Evolutionary conservation across 441 rosid genomes (phyloP).

Genomic region (Pelargonium cotyledonis): DNA sequence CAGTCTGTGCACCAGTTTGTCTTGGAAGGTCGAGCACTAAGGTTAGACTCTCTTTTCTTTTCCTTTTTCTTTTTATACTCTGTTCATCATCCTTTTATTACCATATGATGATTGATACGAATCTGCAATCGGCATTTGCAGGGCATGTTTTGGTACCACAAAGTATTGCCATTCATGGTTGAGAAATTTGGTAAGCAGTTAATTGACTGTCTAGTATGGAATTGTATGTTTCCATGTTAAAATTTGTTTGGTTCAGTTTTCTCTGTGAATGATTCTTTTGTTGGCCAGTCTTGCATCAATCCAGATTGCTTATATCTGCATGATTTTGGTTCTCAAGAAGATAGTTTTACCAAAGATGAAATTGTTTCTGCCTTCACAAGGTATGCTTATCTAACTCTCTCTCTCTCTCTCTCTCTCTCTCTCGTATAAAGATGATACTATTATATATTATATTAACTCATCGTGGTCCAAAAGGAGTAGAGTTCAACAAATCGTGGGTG

Average conservation of each 20-base stretch:
- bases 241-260: slow-evolving; percentile 1
- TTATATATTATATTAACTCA: neutral
- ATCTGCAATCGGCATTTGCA: slow-evolving; percentile 16
- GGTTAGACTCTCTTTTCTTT: slow-evolving; percentile 27
- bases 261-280: slow-evolving; percentile 12
- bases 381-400: slow-evolving; percentile 16
- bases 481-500: slow-evolving; percentile 49
- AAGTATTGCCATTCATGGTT: slow-evolving; percentile 75
- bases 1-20: slow-evolving; percentile 45
- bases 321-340: slow-evolving; percentile 55
- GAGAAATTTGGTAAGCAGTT: slow-evolving; percentile 40
- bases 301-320: slow-evolving; percentile 63
- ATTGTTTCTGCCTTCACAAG: slow-evolving; percentile 46
- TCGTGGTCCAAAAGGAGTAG: slow-evolving; percentile 40
- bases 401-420: neutral
- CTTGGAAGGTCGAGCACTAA: slow-evolving; percentile 50
- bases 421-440: neutral
- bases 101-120: slow-evolving; percentile 8
- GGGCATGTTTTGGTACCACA: slow-evolving; percentile 69
- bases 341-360: slow-evolving; percentile 63
- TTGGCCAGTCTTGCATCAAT: slow-evolving; percentile 51
- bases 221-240: slow-evolving; percentile 1
- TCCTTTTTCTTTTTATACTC: slow-evolving; percentile 1
- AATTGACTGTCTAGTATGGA: neutral
- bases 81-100: slow-evolving; percentile 8